phyloP scores from a whole-genome alignment of 2,329 filamentous ascomycete species.

The Pestalotiopsis sp. region DNA sequence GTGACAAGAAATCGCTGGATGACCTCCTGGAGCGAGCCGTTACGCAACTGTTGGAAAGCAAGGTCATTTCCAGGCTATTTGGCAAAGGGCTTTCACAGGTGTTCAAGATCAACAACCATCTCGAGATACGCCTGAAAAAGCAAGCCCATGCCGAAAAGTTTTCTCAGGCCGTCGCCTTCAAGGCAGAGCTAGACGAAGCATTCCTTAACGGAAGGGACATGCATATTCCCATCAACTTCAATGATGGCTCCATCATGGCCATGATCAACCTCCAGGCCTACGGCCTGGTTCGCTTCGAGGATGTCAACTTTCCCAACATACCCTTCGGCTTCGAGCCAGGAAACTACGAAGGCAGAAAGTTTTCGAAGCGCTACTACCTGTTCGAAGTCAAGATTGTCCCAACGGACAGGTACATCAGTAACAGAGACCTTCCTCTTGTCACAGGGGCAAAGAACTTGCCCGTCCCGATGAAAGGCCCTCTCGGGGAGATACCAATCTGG shows the following conservation, averaged over 20 bases:
- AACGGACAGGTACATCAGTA: conserved; percentile 57
- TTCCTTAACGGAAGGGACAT: conserved; percentile 40
- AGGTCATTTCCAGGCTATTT: conserved; percentile 61
- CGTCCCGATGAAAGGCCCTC: conserved; percentile 42
- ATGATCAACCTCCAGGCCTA: conserved; percentile 64
- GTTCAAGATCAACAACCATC: conserved; percentile 62
- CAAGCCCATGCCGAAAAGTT: conserved; percentile 55
- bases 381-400: conserved; percentile 63
- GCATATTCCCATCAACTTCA: conserved; percentile 40
- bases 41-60: conserved; percentile 46
- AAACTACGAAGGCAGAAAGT: conserved; percentile 70
- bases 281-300: conserved; percentile 54
- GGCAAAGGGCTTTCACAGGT: conserved; percentile 59
- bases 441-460: conserved; percentile 33
- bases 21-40: conserved; percentile 49
- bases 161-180: conserved; percentile 59
- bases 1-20: conserved; percentile 39
- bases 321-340: conserved; percentile 71
- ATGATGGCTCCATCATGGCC: conserved; percentile 67
- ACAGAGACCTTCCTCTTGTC: conserved; percentile 48
- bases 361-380: conserved; percentile 64
- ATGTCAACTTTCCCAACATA: conserved; percentile 58
- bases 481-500: conserved; percentile 67
- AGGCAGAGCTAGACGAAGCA: conserved; percentile 55
- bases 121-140: conserved; percentile 57